Conservation (phyloP, 2,329 filamentous ascomycete species). For the Ophiocordyceps camponoti-rufipedis region DNA sequence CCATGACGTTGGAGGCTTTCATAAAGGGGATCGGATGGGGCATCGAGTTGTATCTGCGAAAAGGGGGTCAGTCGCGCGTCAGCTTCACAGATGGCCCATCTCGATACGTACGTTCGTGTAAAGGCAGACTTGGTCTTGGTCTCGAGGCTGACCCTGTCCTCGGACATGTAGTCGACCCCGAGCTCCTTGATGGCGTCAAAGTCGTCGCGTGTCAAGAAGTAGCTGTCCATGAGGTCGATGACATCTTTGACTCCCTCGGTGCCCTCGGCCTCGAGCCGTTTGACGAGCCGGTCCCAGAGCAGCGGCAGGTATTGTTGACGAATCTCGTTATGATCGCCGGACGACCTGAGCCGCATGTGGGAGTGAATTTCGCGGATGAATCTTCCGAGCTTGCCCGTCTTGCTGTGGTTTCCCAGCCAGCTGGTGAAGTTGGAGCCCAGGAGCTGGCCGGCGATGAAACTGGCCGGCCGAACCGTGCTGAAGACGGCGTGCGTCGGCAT, state of each 20-base stretch:
- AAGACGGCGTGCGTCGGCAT: constrained; percentile 96
- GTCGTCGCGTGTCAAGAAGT: constrained; percentile 87
- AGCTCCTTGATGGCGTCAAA: constrained; percentile 87
- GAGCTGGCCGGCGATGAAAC: constrained; percentile 67
- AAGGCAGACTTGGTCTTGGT: constrained; percentile 76
- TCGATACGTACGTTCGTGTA: constrained; percentile 55
- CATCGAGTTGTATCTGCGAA: constrained; percentile 61
- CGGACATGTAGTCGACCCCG: constrained; percentile 68
- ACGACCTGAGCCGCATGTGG: constrained; percentile 84
- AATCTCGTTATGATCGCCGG: constrained; percentile 82
- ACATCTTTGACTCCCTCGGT: constrained; percentile 67
- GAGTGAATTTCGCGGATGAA: constrained; percentile 88
- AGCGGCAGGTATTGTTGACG: constrained; percentile 86
- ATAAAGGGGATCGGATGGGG: constrained; percentile 89
- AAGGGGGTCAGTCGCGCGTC: not conserved
- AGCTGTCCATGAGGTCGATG: constrained; percentile 93
- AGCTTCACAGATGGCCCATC: not conserved
- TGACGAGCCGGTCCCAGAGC: constrained; percentile 66
- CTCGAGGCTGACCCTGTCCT: constrained; percentile 60
- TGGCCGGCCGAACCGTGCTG: constrained; percentile 82
- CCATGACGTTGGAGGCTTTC: constrained; percentile 65
- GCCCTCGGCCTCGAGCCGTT: constrained; percentile 57
- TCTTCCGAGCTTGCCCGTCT: constrained; percentile 57
- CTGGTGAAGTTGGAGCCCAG: constrained; percentile 61
- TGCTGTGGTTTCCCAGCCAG: constrained; percentile 95